phyloP scores from a whole-genome alignment of 1,139 yeast species.

The Lodderomyces oxycetoniae region DNA sequence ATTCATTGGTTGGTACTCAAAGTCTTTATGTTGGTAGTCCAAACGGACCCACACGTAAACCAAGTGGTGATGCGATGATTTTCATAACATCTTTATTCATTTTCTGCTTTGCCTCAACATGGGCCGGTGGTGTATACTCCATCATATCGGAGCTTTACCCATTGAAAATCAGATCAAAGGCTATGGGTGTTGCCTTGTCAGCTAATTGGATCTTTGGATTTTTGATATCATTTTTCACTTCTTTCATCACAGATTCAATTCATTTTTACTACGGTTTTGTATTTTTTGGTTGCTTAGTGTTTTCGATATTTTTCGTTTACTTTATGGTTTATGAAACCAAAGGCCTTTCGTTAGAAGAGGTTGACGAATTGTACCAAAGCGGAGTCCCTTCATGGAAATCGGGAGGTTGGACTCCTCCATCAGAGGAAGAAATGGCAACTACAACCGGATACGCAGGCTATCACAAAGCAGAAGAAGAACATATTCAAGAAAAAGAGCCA shows the following conservation, averaged over 20 bases:
- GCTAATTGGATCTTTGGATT: conserved; percentile 81
- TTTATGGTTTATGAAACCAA: conserved; percentile 58
- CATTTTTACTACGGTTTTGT: conserved; percentile 63
- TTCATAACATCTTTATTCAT: conserved; percentile 75
- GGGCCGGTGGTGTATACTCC: conserved; percentile 85
- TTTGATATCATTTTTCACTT: conserved; percentile 70
- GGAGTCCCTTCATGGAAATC: conserved; percentile 47
- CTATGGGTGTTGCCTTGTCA: conserved; percentile 70
- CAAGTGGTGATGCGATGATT: conserved; percentile 72
- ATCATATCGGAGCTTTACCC: conserved; percentile 78
- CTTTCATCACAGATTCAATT: conserved; percentile 51
- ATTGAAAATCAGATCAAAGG: conserved; percentile 71
- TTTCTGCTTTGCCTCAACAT: conserved; percentile 77
- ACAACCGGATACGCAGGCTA: conserved; percentile 23
- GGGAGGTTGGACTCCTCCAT: conserved; percentile 41
- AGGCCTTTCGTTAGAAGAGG: conserved; percentile 59
- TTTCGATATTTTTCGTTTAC: conserved; percentile 52
- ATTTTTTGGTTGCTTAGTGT: conserved; percentile 62
- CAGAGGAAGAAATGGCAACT: conserved; percentile 28
- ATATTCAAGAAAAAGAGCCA: conserved; percentile 11
- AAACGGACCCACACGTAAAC: conserved; percentile 28
- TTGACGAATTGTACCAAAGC: conserved; percentile 54
- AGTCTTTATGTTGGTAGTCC: conserved; percentile 53
- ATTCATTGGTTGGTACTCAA: conserved; percentile 57
- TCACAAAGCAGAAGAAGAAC: conserved; percentile 24